phyloP scores from a whole-genome alignment of 495 filamentous ascomycete genomes.

The Xylaria sp. region DNA sequence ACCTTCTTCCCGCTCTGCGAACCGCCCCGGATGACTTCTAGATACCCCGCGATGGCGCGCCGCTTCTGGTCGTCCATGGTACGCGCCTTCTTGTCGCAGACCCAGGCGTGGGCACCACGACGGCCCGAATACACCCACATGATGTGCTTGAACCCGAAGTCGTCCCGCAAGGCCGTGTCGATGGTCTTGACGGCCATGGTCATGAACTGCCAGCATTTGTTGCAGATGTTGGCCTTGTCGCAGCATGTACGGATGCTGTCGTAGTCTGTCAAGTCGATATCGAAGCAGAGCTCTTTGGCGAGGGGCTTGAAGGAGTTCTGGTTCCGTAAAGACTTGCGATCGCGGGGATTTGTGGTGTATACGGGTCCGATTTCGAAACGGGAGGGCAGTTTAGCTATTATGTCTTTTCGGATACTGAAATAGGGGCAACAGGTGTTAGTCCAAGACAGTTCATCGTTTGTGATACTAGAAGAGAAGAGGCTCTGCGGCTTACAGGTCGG shows the following conservation, averaged over 20 bases:
- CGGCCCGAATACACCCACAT: conserved; percentile 98
- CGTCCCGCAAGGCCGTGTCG: conserved; percentile 83
- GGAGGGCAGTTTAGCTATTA: conserved; percentile 81
- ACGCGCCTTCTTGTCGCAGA: conserved; percentile 90
- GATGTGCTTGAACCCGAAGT: conserved; percentile 96
- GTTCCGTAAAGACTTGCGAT: conserved; percentile 87
- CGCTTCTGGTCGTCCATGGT: conserved; percentile 83
- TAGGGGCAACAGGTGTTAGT: conserved; percentile 22
- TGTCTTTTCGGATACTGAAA: conserved; percentile 83
- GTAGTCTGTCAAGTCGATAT: conserved; percentile 99
- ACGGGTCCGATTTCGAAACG: conserved; percentile 98
- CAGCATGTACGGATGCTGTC: conserved; percentile 97
- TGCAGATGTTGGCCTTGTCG: conserved; percentile 88
- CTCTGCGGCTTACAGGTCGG: conserved; percentile 72
- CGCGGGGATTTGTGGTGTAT: conserved; percentile 90
- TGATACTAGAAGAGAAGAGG: neutral
- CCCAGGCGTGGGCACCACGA: conserved; percentile 96
- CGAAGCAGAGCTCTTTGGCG: conserved; percentile 93
- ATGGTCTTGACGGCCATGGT: conserved; percentile 97
- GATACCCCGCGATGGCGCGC: conserved; percentile 82
- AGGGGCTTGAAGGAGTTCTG: conserved; percentile 74
- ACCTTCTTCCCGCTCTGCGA: conserved; percentile 86
- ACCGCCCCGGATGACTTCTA: conserved; percentile 85
- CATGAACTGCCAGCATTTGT: conserved; percentile 94
- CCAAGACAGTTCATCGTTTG: neutral